Evolutionary conservation across 2,329 filamentous ascomycete species (phyloP), one percentile per base, ranked within the genome.

Genomic region (Stachybotrys elegans): DNA sequence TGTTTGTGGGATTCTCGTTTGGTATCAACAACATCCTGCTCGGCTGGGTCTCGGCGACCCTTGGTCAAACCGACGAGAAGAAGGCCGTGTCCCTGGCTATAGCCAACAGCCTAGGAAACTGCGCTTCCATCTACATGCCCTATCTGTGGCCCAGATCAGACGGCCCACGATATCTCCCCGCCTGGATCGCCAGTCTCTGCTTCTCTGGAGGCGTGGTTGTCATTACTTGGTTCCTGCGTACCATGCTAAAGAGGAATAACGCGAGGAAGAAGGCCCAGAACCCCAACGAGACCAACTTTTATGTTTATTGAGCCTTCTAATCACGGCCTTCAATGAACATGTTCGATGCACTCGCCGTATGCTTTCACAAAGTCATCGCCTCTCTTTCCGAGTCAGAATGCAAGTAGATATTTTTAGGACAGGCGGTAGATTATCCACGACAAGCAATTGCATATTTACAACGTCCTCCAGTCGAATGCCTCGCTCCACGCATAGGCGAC

Each of bases 401-500:
- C n/a, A n/a, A n/a, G n/a, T n/a, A n/a, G n/a, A n/a, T n/a, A n/a
- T n/a, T n/a, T n/a, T n/a, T n/a, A n/a, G n/a, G n/a, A n/a, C n/a
- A n/a, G n/a, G n/a, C n/a, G n/a, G n/a, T n/a, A n/a, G n/a, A n/a
- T n/a, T n/a, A n/a, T n/a, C n/a, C n/a, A n/a, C n/a, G n/a, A n/a
- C n/a, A n/a, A n/a, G n/a, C n/a, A n/a, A n/a, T n/a, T n/a, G n/a
- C n/a, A n/a, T n/a, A n/a, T n/a, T n/a, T n/a, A n/a, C n/a, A n/a
- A n/a, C n/a, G n/a, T n/a, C n/a, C n/a, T n/a, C 73, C 73, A 77
- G 42, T 73, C 62, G 51, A 68, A 68, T 1, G 47, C 56, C 31
- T 52, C 57, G 55, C 76, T 73, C 69, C 72, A 76, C 11, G 69
- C 71, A 55, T 67, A 65, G 3, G 65, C 73, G 12, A 67, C 65